Base-by-base conservation (phyloP, 345 rosid species). In the Eucalyptus guilfoylei region DNA sequence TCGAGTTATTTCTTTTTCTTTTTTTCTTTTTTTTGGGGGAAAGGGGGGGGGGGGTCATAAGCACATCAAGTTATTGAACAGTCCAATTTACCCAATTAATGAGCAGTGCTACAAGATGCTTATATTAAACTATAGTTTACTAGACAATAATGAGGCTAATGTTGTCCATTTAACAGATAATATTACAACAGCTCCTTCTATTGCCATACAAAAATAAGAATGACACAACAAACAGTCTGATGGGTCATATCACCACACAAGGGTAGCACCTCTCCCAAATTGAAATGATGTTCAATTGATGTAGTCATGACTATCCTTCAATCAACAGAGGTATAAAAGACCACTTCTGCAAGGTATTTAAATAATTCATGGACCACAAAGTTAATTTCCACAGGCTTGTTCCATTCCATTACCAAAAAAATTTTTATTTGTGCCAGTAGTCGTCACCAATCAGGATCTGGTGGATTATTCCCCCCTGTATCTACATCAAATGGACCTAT, bases 1-100 rank as follows among this genome's bases (percentile, higher is more conserved):
- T 90, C 8, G 85, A 80, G 30, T 40, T 40, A 42, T 19, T 37
- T 72, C 7, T 69, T 69, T 32, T 69, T 34, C 23, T 76, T 76
- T 40, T 6, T 67, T 7, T n/a, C 0, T 6, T 30, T 62, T 28
- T 60, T 60, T 55, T 0, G 6, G 30, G 30, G 62, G 6, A 0
- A 5, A 2, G 7, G 2, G 0, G 60, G 5, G 3, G 30, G 58
- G 62, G 37, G 83, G 15, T 11, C 47, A 76, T 40, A 76, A 40
- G 47, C 88, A 64, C 42, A 49, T 44, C 49, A 47, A 44, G 85
- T 21, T 44, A 42, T 26, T 42, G 32, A 60, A 58, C 16, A 34
- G 49, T 42, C 47, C 28, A 60, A 55, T 52, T 40, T 55, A 30
- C 52, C 32, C 34, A 87, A 50, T 80, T 19, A 76, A 40, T 76